A percentile compares a stretch with the other conserved stretches of the same genome.
phyloP scores from a whole-genome alignment of 805 yeast genomes.

The Schwanniomyces yamadae region DNA sequence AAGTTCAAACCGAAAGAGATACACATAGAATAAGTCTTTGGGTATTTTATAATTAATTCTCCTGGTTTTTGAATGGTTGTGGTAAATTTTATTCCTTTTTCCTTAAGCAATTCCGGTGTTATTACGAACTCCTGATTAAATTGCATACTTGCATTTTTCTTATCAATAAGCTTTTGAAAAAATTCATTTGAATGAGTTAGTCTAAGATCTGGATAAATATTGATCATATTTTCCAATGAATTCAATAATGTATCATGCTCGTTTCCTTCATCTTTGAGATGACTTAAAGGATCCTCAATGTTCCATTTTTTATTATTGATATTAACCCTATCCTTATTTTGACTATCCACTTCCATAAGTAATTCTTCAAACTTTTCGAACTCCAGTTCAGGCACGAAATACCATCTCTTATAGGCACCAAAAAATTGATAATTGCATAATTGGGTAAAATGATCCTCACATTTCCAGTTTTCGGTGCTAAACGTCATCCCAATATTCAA shows the following conservation, averaged over 20 bases:
- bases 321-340: slow-evolving; percentile 13
- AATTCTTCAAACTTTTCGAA: slow-evolving; percentile 51
- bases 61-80: slow-evolving; percentile 60
- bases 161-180: slow-evolving; percentile 23
- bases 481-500: slow-evolving; percentile 53
- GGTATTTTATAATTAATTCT: slow-evolving; percentile 57
- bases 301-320: slow-evolving; percentile 22
- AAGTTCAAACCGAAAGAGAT: slow-evolving; percentile 57
- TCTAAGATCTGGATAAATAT: slow-evolving; percentile 28
- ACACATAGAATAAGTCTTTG: slow-evolving; percentile 50
- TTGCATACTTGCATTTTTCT: slow-evolving; percentile 13
- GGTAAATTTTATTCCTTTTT: slow-evolving; percentile 47
- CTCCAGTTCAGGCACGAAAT: slow-evolving; percentile 58
- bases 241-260: slow-evolving; percentile 27
- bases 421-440: slow-evolving; percentile 51
- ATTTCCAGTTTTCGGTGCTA: slow-evolving; percentile 55
- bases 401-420: slow-evolving; percentile 61
- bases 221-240: slow-evolving; percentile 33
- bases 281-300: slow-evolving; percentile 14
- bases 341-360: slow-evolving; percentile 18
- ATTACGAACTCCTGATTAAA: slow-evolving; percentile 47
- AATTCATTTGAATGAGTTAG: slow-evolving; percentile 24
- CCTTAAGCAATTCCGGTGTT: slow-evolving; percentile 48
- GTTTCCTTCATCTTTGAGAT: slow-evolving; percentile 15
- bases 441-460: slow-evolving; percentile 62